phyloP scores from a whole-genome alignment of 2,329 filamentous ascomycete species.

The Calonectria pauciramosa region DNA sequence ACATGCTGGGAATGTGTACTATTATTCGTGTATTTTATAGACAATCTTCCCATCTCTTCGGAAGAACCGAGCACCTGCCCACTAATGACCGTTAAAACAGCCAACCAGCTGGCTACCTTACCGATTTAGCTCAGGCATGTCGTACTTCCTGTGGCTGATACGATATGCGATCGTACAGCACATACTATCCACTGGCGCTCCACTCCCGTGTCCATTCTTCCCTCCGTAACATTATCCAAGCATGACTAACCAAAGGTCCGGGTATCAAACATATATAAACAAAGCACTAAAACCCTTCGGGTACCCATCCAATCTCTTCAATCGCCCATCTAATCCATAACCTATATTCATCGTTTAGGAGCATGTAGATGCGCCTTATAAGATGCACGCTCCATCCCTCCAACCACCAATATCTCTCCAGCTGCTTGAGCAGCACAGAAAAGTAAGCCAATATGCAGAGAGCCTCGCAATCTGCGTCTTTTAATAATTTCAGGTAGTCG shows the following conservation, averaged over 20 bases:
- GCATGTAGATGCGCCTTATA: conserved; percentile 15
- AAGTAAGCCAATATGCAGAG: conserved; percentile 19
- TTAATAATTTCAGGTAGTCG: conserved; percentile 1
- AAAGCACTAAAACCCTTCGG: conserved; percentile 1
- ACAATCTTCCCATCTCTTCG: neutral
- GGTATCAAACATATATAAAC: neutral
- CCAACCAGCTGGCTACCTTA: too few relatives aligned
- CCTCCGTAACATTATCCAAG: neutral
- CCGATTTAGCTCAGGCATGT: neutral
- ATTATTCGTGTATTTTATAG: neutral
- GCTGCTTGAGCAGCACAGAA: conserved; percentile 9
- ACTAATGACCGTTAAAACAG: too few relatives aligned
- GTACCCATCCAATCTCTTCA: conserved; percentile 24
- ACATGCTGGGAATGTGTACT: neutral
- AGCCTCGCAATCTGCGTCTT: conserved; percentile 20
- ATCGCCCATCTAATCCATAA: conserved; percentile 25
- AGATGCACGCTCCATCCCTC: conserved; percentile 20
- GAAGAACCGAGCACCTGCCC: neutral
- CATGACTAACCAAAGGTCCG: neutral
- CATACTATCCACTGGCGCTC: too few relatives aligned
- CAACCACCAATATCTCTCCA: conserved; percentile 20
- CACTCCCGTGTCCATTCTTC: neutral
- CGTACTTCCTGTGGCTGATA: too few relatives aligned
- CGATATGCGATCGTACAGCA: too few relatives aligned
- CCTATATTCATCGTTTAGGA: conserved; percentile 20